Percentiles rank a stretch among this genome's conserved stretches.
phyloP scores from a whole-genome alignment of 2,329 filamentous ascomycete genomes.

The Whalleya microplaca region DNA sequence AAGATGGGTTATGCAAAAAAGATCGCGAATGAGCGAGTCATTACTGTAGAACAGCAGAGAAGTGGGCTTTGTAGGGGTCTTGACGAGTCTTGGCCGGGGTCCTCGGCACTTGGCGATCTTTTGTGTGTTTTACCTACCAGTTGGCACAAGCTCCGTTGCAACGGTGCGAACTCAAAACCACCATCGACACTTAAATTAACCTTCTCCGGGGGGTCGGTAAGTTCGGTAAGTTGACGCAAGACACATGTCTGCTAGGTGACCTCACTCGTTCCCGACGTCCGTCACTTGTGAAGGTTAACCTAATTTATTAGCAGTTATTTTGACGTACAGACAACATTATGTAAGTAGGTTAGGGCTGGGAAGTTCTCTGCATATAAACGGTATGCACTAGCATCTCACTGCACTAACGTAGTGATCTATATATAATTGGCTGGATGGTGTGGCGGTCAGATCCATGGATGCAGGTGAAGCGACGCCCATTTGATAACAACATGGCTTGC shows the following conservation, averaged over 20 bases:
- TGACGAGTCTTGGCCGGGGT: neutral
- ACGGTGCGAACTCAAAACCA: neutral
- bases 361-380: too few relatives aligned
- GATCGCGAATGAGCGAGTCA: neutral
- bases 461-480: neutral
- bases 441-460: neutral
- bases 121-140: neutral
- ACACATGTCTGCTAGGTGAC: neutral
- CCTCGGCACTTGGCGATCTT: neutral
- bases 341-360: too few relatives aligned
- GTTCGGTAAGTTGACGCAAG: neutral
- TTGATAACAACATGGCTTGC: neutral
- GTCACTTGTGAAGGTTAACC: neutral
- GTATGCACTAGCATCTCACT: too few relatives aligned
- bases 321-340: too few relatives aligned
- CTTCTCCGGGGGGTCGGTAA: neutral
- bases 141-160: neutral
- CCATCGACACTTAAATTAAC: neutral
- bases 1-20: neutral
- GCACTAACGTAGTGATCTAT: too few relatives aligned
- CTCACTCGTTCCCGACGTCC: neutral
- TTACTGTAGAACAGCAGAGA: neutral
- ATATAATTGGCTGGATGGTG: neutral
- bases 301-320: too few relatives aligned
- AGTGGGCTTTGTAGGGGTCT: neutral